A percentile compares a stretch with the other conserved stretches of the same genome.
phyloP scores from a whole-genome alignment of 371 early-diverging fungal species.

The Antonospora locustae region DNA sequence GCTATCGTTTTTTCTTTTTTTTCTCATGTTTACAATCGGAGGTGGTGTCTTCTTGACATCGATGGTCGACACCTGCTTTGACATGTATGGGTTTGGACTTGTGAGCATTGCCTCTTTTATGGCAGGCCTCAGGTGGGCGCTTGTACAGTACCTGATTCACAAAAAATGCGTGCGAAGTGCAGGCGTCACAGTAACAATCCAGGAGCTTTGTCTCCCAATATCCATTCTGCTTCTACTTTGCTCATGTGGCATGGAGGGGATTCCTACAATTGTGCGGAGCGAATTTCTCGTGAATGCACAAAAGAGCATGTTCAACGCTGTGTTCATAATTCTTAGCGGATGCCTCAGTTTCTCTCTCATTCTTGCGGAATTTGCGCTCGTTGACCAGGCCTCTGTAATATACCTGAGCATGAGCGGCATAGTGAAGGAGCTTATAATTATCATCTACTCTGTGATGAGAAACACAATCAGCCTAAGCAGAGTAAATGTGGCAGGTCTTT shows the following conservation, averaged over 20 bases:
- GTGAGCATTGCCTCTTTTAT: conserved; percentile 44
- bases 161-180: conserved; percentile 30
- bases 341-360: conserved; percentile 39
- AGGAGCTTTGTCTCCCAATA: conserved; percentile 48
- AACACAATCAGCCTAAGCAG: conserved; percentile 24
- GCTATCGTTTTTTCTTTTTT: conserved; percentile 29
- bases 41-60: conserved; percentile 48
- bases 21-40: conserved; percentile 50
- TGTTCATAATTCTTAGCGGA: conserved; percentile 34
- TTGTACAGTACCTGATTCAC: conserved; percentile 50
- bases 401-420: conserved; percentile 47
- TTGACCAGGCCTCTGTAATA: conserved; percentile 47
- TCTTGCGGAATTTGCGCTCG: conserved; percentile 47
- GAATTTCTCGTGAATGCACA: conserved; percentile 30
- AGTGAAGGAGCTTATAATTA: conserved; percentile 51
- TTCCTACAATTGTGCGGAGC: conserved; percentile 28
- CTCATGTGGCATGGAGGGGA: conserved; percentile 38
- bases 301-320: conserved; percentile 19
- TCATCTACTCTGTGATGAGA: conserved; percentile 38
- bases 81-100: conserved; percentile 22
- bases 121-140: conserved; percentile 54
- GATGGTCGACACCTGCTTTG: conserved; percentile 18
- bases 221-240: conserved; percentile 38
- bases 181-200: conserved; percentile 36
- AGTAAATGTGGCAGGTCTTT: conserved; percentile 47